Conservation (phyloP, 2,329 filamentous ascomycete genomes). For the Colletotrichum orbiculare region DNA sequence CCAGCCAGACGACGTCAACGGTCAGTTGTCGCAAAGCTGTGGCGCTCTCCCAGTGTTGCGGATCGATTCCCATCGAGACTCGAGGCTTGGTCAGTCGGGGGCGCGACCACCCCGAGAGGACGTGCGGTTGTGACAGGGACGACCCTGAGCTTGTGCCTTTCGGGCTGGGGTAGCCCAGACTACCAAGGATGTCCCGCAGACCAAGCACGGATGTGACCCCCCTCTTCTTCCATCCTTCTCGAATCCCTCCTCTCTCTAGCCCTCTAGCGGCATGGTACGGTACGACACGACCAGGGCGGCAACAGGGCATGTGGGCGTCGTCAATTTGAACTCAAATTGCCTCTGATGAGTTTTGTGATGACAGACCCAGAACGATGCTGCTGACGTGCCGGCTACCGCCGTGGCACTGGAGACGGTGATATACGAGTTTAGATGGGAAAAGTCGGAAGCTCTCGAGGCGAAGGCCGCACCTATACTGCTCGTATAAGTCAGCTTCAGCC, state of each 20-base stretch:
- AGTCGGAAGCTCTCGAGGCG: slow-evolving; percentile 47
- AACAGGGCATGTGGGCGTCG: slow-evolving; percentile 18
- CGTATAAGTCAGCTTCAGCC: neutral
- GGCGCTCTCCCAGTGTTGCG: slow-evolving; percentile 17
- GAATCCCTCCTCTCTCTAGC: slow-evolving; percentile 21
- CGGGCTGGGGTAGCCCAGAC: slow-evolving; percentile 27
- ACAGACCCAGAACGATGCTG: slow-evolving; percentile 17
- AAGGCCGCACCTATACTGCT: slow-evolving; percentile 62
- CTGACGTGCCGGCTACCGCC: slow-evolving; percentile 2
- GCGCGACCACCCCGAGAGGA: slow-evolving; percentile 22
- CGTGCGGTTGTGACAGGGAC: slow-evolving; percentile 31
- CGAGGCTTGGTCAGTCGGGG: slow-evolving; percentile 14
- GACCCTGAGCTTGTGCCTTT: slow-evolving; percentile 21
- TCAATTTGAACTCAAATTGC: slow-evolving; percentile 33
- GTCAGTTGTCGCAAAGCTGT: slow-evolving; percentile 15
- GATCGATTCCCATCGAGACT: slow-evolving; percentile 31
- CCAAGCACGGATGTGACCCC: slow-evolving; percentile 35
- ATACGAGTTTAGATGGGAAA: neutral
- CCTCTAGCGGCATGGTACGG: slow-evolving; percentile 19
- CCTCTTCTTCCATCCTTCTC: slow-evolving; percentile 36
- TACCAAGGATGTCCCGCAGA: slow-evolving; percentile 31
- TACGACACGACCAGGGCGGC: slow-evolving; percentile 18
- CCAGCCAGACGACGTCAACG: slow-evolving; percentile 13
- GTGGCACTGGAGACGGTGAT: neutral
- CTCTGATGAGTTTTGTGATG: slow-evolving; percentile 22